Evolutionary conservation across 1,284 basidiomycete species (phyloP).

Genomic region (Boletellus sp.): DNA sequence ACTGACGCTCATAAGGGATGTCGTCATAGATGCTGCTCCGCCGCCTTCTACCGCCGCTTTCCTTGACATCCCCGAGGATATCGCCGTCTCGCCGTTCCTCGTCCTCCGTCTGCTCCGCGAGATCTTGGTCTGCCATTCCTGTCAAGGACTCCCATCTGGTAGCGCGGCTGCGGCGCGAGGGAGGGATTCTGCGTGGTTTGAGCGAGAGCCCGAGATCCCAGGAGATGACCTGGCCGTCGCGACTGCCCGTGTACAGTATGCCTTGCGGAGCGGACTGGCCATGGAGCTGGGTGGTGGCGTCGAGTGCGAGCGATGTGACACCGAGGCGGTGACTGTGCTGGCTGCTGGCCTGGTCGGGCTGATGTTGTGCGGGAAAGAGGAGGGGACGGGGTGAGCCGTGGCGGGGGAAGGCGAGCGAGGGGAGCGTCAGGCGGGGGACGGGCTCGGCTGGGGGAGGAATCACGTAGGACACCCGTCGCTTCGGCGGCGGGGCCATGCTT

Average conservation of each 20-base stretch:
- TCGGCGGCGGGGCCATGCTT: slow-evolving; percentile 37
- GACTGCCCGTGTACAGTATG: slow-evolving; percentile 89
- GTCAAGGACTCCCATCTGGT: slow-evolving; percentile 73
- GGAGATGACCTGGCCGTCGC: slow-evolving; percentile 87
- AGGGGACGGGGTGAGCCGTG: slow-evolving; percentile 66
- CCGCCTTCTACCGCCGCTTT: slow-evolving; percentile 36
- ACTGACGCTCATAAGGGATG: slow-evolving; percentile 67
- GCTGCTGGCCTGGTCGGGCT: slow-evolving; percentile 24
- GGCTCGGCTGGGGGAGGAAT: slow-evolving; percentile 68
- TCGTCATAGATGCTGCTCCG: slow-evolving; percentile 34
- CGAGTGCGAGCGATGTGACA: slow-evolving; percentile 81
- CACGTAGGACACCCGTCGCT: slow-evolving; percentile 79
- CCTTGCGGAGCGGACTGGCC: slow-evolving; percentile 70
- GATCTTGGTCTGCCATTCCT: slow-evolving; percentile 71
- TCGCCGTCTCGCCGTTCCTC: slow-evolving; percentile 62
- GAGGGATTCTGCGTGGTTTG: slow-evolving; percentile 36
- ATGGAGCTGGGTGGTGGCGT: slow-evolving; percentile 73
- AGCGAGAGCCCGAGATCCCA: slow-evolving; percentile 86
- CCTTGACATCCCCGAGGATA: slow-evolving; percentile 67
- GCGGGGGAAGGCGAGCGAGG: slow-evolving; percentile 55
- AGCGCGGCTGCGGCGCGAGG: slow-evolving; percentile 24
- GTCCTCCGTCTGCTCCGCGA: slow-evolving; percentile 60
- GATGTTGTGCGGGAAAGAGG: slow-evolving; percentile 45
- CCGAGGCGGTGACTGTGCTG: slow-evolving; percentile 84
- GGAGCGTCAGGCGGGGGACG: slow-evolving; percentile 68